Evolutionary conservation across 768 basidiomycete species (phyloP).

Genomic region (Coprinopsis strossmayeri): DNA sequence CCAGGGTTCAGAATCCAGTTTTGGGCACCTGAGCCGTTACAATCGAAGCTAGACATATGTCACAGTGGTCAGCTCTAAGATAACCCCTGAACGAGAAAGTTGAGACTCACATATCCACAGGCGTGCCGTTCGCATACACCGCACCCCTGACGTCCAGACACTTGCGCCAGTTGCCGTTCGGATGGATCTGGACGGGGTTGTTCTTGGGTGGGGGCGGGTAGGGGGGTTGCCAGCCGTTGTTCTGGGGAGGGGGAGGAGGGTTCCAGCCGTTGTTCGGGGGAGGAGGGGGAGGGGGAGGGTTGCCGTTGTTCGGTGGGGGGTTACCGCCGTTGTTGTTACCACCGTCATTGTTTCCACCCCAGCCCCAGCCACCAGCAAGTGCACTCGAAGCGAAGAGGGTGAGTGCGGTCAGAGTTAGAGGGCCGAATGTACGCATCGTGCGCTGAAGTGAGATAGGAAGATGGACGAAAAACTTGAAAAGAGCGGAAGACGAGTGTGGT

Average conservation of each 20-base stretch:
- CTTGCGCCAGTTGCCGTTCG: constrained; percentile 19
- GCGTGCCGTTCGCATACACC: constrained; percentile 20
- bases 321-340: no score
- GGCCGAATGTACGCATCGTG: no score
- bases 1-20: constrained; percentile 20
- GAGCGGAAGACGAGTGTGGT: no score
- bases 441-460: no score
- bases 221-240: constrained; percentile 8
- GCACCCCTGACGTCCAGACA: constrained; percentile 25
- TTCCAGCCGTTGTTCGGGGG: no score
- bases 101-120: constrained; percentile 23
- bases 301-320: no score
- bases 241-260: background rate
- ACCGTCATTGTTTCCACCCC: no score
- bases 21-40: constrained; percentile 22
- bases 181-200: constrained; percentile 18
- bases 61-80: background rate
- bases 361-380: no score
- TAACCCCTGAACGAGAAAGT: background rate
- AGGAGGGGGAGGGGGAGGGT: no score
- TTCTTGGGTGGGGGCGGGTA: constrained; percentile 16
- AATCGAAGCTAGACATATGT: constrained; percentile 19
- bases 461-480: no score
- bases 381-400: no score
- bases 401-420: no score